Evolutionary conservation across 164 flowering plant genomes (phyloP).

Genomic region (Stephania japonica): DNA sequence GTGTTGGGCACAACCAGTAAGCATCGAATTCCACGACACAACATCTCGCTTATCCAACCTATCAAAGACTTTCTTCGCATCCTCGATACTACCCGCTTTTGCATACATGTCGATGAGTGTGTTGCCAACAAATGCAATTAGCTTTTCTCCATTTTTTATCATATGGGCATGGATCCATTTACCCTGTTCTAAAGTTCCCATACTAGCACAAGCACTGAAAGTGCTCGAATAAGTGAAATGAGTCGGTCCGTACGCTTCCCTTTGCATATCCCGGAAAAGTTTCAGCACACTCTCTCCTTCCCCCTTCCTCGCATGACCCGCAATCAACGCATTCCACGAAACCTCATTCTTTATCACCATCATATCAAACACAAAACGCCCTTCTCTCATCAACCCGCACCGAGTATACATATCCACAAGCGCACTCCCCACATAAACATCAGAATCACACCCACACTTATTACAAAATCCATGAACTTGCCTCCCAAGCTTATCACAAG

Average conservation of each 20-base stretch:
- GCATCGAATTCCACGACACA: slow-evolving; percentile 72
- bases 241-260: slow-evolving; percentile 38
- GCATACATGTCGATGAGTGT: slow-evolving; percentile 73
- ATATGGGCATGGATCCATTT: slow-evolving; percentile 69
- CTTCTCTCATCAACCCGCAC: slow-evolving; percentile 42
- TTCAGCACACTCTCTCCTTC: slow-evolving; percentile 42
- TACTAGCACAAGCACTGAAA: slow-evolving; percentile 47
- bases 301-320: slow-evolving; percentile 58
- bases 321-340: slow-evolving; percentile 78
- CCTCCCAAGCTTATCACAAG: slow-evolving; percentile 26
- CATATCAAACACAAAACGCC: slow-evolving; percentile 35
- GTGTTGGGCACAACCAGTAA: slow-evolving; percentile 64
- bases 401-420: slow-evolving; percentile 66
- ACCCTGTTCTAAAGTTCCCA: slow-evolving; percentile 63
- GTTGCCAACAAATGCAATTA: slow-evolving; percentile 49
- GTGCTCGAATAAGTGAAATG: slow-evolving; percentile 58
- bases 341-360: slow-evolving; percentile 51
- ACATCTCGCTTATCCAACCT: slow-evolving; percentile 42
- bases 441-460: slow-evolving; percentile 36
- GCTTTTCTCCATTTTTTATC: slow-evolving; percentile 49
- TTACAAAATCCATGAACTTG: slow-evolving; percentile 49
- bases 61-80: slow-evolving; percentile 52
- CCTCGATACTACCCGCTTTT: slow-evolving; percentile 57
- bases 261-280: slow-evolving; percentile 45
- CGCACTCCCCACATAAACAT: slow-evolving; percentile 57